A percentile compares a stretch with the other conserved stretches of the same genome.
Evolutionary conservation across 169 alveolate genomes (phyloP).

Genomic region (Theileria sp.): DNA sequence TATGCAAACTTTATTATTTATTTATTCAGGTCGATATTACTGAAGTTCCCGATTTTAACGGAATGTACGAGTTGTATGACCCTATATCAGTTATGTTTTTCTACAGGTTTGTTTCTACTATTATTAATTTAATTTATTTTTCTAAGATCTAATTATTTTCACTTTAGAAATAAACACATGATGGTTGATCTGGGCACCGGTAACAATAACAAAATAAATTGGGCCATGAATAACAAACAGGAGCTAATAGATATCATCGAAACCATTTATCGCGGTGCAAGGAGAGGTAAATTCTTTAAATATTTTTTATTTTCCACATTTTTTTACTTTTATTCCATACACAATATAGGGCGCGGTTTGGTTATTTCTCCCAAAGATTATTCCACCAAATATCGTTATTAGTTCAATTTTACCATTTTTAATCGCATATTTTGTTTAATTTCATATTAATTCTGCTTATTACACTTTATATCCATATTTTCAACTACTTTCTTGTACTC

Average conservation of each 20-base stretch:
- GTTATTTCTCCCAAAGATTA: constrained; percentile 96
- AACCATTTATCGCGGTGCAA: constrained; percentile 95
- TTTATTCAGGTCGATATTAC: constrained; percentile 87
- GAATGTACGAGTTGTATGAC: constrained; percentile 97
- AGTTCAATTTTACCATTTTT: constrained; percentile 23
- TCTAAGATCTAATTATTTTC: constrained; percentile 6
- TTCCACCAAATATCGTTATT: constrained; percentile 90
- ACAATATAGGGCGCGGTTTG: constrained; percentile 85
- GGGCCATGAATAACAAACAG: constrained; percentile 96
- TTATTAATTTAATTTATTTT: background rate
- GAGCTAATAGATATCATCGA: constrained; percentile 97
- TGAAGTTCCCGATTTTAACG: constrained; percentile 98
- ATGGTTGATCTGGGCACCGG: constrained; percentile 99
- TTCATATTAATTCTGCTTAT: background rate
- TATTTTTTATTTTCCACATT: background rate
- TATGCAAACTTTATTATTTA: background rate
- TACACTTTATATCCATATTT: background rate
- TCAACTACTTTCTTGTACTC: background rate
- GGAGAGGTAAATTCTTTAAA: constrained; percentile 85
- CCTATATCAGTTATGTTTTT: constrained; percentile 98
- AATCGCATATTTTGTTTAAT: background rate
- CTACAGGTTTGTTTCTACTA: constrained; percentile 72
- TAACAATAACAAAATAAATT: constrained; percentile 95
- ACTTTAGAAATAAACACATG: constrained; percentile 93
- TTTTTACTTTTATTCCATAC: background rate